Evolutionary conservation across 768 basidiomycete species (phyloP), one percentile per base, ranked within the genome.

Genomic region (Hortiboletus flavorubellus): DNA sequence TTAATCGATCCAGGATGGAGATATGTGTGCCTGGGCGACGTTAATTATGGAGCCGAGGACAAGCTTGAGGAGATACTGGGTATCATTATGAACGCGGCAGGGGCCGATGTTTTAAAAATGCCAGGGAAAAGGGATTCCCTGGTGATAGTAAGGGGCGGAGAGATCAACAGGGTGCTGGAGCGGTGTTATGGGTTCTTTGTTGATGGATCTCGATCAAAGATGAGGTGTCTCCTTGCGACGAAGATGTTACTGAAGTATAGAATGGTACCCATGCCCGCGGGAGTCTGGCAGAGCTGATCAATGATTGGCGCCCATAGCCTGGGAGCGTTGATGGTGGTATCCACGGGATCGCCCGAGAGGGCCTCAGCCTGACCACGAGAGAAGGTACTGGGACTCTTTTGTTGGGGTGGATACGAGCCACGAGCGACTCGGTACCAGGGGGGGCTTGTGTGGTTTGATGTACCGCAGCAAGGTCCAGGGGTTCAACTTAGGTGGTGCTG

Each of bases 1-100:
- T 91, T 96, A 31, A 93, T 96, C 62, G 93, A 96, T 70, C 93
- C 93, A 7, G 93, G 92, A 6, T 95, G 94, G 64, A 68, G 26
- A 66, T 72, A 69, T 68, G 68, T 11, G 72, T 69, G 5, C 49
- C 57, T 14, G 62, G 21, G 21, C 21, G 21, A 21, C 60, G 44
- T 74, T 69, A 7, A 44, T 62, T 10, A 46, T 73, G 21, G 66
- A 69, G 56, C 64, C 64, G 12, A 56, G 62, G 23, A 64, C 61
- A 49, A 64, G 59, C 51, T 67, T 70, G 8, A 41, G 59, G 10
- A 47, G 54, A 50, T 68, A 8, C 18, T 71, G 29, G 30, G 47
- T 18, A 42, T 53, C 11, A 44, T 52, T 16, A 55, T 41, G 30
- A 49, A 33, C 10, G 39, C 37, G 14, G 46, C 34, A 40, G 6